Conservation (phyloP, 768 basidiomycete genomes). For the Mycena indigotica region DNA sequence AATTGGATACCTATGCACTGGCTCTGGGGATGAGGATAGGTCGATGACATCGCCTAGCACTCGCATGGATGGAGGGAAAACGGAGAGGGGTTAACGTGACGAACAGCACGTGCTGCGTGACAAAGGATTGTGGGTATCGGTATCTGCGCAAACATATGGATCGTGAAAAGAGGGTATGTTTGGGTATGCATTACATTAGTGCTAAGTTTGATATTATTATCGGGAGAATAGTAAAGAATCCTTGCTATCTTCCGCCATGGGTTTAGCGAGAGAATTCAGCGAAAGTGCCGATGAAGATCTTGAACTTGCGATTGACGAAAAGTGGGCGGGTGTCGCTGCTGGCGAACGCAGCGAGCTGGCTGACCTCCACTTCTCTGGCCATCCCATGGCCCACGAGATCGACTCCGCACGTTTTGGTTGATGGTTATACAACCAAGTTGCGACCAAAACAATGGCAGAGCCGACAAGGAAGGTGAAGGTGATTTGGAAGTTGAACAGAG, state of each 20-base stretch:
- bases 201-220: no score
- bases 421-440: slow-evolving; percentile 92
- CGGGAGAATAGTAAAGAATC: slow-evolving; percentile 22
- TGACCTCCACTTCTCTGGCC: slow-evolving; percentile 26
- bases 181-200: neutral
- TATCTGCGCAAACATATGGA: no score
- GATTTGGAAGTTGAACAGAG: slow-evolving; percentile 87
- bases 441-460: slow-evolving; percentile 77
- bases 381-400: slow-evolving; percentile 20
- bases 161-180: no score
- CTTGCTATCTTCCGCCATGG: slow-evolving; percentile 18
- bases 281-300: slow-evolving; percentile 25
- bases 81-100: neutral
- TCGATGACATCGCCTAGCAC: neutral
- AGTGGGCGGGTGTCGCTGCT: slow-evolving; percentile 11
- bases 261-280: slow-evolving; percentile 15
- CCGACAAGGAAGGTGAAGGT: slow-evolving; percentile 86
- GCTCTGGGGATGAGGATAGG: neutral
- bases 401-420: slow-evolving; percentile 40
- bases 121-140: no score
- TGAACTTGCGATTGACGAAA: slow-evolving; percentile 19
- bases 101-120: neutral
- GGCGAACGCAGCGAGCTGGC: slow-evolving; percentile 15
- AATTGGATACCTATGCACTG: neutral
- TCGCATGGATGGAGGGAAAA: neutral